These are phyloP conservation scores for Trichoderma hamatum DNA, from an alignment of 2,329 filamentous ascomycete genomes.

Conservation along the genomic window DNA sequence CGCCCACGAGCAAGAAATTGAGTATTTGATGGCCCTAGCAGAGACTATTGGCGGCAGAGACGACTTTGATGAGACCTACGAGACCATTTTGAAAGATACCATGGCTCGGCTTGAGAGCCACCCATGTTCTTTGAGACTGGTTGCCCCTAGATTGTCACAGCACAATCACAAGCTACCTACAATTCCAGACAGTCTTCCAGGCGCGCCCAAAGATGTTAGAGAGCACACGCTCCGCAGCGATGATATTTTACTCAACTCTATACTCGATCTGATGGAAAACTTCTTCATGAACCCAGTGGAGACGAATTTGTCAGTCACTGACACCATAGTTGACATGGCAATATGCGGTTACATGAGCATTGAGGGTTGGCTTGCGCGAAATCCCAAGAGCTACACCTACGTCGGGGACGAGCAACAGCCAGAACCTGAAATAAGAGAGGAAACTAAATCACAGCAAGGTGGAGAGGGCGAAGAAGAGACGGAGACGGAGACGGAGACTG, in stretches of 20 bases:
- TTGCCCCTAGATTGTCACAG: conserved; percentile 61
- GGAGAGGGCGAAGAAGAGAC: conserved; percentile 8
- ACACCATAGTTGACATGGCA: conserved; percentile 78
- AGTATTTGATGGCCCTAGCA: conserved; percentile 70
- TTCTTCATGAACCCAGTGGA: conserved; percentile 93
- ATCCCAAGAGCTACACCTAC: conserved; percentile 63
- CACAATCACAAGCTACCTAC: conserved; percentile 61
- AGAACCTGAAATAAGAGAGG: background rate
- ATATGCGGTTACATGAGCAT: conserved; percentile 83
- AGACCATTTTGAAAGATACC: conserved; percentile 71
- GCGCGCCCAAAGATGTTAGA: conserved; percentile 62
- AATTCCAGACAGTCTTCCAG: conserved; percentile 59
- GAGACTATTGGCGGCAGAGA: conserved; percentile 68
- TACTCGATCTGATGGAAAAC: conserved; percentile 70
- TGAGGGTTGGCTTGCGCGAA: conserved; percentile 86
- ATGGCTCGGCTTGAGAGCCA: conserved; percentile 71
- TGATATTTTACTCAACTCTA: conserved; percentile 65
- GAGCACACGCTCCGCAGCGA: conserved; percentile 64
- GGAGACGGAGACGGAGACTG: conserved; percentile 21
- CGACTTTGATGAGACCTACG: conserved; percentile 73
- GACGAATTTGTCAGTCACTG: conserved; percentile 85
- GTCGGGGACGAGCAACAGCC: conserved; percentile 40
- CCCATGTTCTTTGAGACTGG: conserved; percentile 70
- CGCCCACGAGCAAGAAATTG: conserved; percentile 74
- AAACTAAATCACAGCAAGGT: background rate